Evolutionary conservation across 176 grass and related monocot genomes (phyloP), one percentile per base, ranked within the genome.

Genomic region (Carex scoparia): DNA sequence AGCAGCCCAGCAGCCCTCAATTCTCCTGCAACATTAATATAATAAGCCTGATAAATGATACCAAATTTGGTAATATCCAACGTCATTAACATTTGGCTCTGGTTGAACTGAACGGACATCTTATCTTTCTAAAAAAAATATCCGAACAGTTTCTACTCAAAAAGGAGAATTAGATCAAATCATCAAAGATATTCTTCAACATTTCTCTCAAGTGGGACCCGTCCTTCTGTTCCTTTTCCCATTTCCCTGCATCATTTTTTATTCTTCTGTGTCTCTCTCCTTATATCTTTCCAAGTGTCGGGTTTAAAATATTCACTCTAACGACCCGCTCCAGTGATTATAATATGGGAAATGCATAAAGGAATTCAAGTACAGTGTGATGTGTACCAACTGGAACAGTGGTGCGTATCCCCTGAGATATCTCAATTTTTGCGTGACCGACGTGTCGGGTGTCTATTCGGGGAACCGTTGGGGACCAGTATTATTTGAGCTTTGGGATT

Each of bases 21-120:
- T 81, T 61, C 7, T 18, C 6, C 9, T 3, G n/a, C 10, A 33
- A 5, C 54, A 19, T 59, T 59, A 32, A 46, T 81, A 18, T 44
- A 15, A 11, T 19, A 59, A 59, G 27, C 57, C 32, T 23, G 23
- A 23, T 23, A 23, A 23, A 23, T 13, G 74, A 79, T 81, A 37
- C 79, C 55, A 81, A 37, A 81, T 81, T 61, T 38, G 79, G 79
- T 33, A 63, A 38, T 38, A 38, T 38, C 33, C 30, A 2, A 57
- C 54, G 31, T 81, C 79, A 61, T 58, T 18, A 61, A n/a, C 4
- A 2, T 57, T 37, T 61, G 31, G 32, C 49, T 80, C 14, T 80
- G 2, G 53, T 79, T 79, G 30, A 55, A 46, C 38, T 79, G 30
- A 55, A 46, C 38, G n/a, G 42, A 74, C 51, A 49, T 35, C 49